Evolutionary conservation across 2,329 filamentous ascomycete genomes (phyloP).

Genomic region (Fusarium brachygibbosum): DNA sequence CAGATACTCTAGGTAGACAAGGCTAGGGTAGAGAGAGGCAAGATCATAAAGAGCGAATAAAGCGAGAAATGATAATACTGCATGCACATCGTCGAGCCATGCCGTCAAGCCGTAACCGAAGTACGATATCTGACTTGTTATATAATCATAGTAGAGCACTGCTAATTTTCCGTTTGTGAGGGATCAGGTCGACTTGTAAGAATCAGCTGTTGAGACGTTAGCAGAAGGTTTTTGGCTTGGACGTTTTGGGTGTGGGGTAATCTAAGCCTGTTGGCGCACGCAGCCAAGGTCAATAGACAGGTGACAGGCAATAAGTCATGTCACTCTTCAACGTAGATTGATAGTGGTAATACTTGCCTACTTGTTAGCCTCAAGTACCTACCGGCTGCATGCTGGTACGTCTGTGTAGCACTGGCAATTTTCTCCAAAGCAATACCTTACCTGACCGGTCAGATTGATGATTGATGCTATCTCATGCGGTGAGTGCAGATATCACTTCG

Average conservation of each 20-base stretch:
- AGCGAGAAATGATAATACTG: background rate
- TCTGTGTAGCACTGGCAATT: constrained; percentile 11
- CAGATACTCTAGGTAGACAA: constrained; percentile 1
- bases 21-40: constrained; percentile 3
- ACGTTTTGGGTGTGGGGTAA: constrained; percentile 38
- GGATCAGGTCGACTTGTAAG: background rate
- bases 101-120: constrained; percentile 4
- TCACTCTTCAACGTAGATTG: background rate
- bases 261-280: constrained; percentile 13
- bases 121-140: constrained; percentile 18
- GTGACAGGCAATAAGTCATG: constrained; percentile 16
- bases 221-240: constrained; percentile 26
- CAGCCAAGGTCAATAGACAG: background rate
- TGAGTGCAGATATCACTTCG: constrained; percentile 20
- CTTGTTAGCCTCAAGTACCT: background rate
- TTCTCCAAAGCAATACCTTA: background rate
- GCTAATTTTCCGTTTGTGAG: constrained; percentile 1
- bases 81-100: background rate
- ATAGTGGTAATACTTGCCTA: constrained; percentile 10
- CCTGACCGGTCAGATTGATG: constrained; percentile 16
- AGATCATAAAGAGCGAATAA: background rate
- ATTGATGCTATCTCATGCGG: constrained; percentile 5
- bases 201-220: constrained; percentile 2
- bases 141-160: background rate
- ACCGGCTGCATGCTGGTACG: constrained; percentile 9